Base-by-base conservation (phyloP, 2,329 filamentous ascomycete genomes). In the Penicillium sp. region DNA sequence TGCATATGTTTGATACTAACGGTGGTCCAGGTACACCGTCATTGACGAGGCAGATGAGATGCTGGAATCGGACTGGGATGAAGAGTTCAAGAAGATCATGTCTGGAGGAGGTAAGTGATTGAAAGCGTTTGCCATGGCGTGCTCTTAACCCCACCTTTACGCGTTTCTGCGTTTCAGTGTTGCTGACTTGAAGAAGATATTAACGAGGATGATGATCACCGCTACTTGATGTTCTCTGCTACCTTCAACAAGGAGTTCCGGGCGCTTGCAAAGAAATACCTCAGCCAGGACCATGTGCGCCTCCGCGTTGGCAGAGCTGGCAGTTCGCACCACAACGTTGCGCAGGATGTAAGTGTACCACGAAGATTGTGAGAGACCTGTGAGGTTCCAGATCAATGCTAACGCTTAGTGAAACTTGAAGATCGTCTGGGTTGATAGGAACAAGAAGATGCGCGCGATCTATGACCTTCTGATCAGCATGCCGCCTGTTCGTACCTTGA, bases 11-110 rank as follows among this genome's bases (percentile, higher is more conserved):
- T 23, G 19, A 40, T 9, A 13, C 51, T 61, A 23, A 63, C 7
- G 8, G 5, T 23, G 15, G 13, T 29, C 15, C 16, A 83, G 81
- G 59, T 86, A 80, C 74, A 86, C 84, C 63, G 84, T 97, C 62
- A 87, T 99, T 60, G 94, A 97, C 59, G 94, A 99, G 71, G 94
- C 94, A 0, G 94, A 99, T 70, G 93, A 99, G 78, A 87, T 99
- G 81, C 82, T 99, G 0, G 81, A 88, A 0, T 71, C 80, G 1
- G 90, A 92, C 67, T 97, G 94, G 91, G 83, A 88, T 39, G 81
- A 86, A 0, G 86, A 92, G 4, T 82, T 97, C 59, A 81, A 82
- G 43, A 86, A 85, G 67, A 89, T 97, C 58, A 86, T 97, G 73
- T 81, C 81, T 49, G 92, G 91, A 60, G 89, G 89, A 68, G 91